Evolutionary conservation across 2,329 filamentous ascomycete species (phyloP).

Genomic region (Fusarium sp.): DNA sequence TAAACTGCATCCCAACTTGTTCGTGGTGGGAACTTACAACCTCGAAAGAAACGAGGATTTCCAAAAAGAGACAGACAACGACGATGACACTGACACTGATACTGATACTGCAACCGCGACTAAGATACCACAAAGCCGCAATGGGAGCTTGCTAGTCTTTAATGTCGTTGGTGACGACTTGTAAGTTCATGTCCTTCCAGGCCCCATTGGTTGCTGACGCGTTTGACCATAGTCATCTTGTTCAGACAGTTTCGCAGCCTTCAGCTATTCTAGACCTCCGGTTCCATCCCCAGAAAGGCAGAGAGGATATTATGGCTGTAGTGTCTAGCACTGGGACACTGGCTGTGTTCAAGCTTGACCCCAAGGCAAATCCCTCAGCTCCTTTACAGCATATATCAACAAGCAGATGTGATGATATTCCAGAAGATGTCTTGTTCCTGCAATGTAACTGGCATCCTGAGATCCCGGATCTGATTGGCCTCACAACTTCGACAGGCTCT

Average conservation of each 20-base stretch:
- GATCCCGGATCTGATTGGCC: constrained; percentile 64
- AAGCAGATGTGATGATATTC: constrained; percentile 59
- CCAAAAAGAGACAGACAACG: constrained; percentile 35
- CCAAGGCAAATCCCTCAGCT: constrained; percentile 43
- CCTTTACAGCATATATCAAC: constrained; percentile 54
- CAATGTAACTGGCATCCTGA: constrained; percentile 78
- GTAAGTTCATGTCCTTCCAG: constrained; percentile 56
- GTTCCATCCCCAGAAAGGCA: constrained; percentile 67
- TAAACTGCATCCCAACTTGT: constrained; percentile 67
- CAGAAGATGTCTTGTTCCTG: constrained; percentile 71
- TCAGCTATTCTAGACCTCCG: constrained; percentile 87
- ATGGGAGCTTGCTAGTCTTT: constrained; percentile 78
- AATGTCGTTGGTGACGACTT: constrained; percentile 60
- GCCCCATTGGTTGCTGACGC: constrained; percentile 1
- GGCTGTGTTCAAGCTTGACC: constrained; percentile 67
- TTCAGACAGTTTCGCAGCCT: constrained; percentile 69
- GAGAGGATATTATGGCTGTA: constrained; percentile 69
- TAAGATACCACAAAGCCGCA: constrained; percentile 67
- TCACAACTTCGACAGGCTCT: constrained; percentile 75
- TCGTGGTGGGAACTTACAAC: constrained; percentile 87
- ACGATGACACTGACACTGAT: constrained; percentile 33
- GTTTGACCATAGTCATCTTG: constrained; percentile 54
- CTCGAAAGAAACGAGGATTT: constrained; percentile 63
- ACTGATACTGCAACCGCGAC: constrained; percentile 4
- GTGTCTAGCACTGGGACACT: constrained; percentile 81